Evolutionary conservation across 768 basidiomycete genomes (phyloP).

Genomic region (Tylopilus subfusipes): DNA sequence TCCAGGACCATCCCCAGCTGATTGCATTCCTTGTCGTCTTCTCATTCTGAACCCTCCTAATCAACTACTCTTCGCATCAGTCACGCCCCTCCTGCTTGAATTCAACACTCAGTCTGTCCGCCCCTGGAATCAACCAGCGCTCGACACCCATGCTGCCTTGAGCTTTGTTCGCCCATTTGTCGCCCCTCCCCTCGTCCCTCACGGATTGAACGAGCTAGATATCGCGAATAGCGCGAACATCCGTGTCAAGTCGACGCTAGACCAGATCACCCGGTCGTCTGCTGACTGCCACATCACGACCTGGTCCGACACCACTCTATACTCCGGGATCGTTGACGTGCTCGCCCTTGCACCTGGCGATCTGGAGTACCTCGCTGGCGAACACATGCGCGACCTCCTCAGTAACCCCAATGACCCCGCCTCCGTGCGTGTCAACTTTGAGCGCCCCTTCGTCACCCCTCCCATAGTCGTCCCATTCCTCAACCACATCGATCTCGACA

Average conservation of each 20-base stretch:
- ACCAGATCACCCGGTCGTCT: background rate
- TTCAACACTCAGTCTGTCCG: background rate
- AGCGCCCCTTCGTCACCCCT: background rate
- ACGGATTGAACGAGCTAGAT: background rate
- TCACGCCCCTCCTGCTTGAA: background rate
- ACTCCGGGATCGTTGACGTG: background rate
- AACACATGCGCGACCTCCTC: slow-evolving; percentile 1
- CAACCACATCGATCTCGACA: background rate
- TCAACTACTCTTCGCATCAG: background rate
- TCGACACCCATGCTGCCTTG: background rate
- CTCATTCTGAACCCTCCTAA: too few species aligned
- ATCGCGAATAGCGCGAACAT: background rate
- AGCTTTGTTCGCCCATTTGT: background rate
- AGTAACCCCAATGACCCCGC: background rate
- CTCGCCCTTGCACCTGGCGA: slow-evolving; percentile 6
- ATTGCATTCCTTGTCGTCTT: background rate
- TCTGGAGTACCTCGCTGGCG: slow-evolving; percentile 14
- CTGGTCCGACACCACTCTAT: background rate
- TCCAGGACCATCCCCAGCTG: too few species aligned
- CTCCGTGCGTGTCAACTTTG: background rate
- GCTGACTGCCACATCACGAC: slow-evolving; percentile 7
- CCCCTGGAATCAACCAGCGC: background rate
- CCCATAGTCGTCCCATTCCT: background rate
- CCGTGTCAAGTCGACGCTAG: background rate
- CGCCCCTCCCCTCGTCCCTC: background rate